Evolutionary conservation across 2,329 filamentous ascomycete genomes (phyloP).

Genomic region (Colletotrichum caudatum): DNA sequence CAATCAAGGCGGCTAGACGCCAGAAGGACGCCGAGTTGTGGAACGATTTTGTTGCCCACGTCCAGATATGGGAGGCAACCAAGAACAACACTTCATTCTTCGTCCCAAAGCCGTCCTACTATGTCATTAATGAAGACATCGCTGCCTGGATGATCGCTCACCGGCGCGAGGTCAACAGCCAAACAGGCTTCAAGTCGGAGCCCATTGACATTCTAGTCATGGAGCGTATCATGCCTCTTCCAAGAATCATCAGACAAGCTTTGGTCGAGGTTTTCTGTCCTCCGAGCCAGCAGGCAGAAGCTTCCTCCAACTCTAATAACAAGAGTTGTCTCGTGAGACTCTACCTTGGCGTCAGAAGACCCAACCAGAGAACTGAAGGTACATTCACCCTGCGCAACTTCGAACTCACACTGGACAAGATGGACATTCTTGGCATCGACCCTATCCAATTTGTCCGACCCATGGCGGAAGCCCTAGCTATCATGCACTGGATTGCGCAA

Average conservation of each 20-base stretch:
- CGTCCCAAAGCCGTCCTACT: not conserved
- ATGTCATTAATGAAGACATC: not conserved
- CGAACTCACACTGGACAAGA: slow-evolving; percentile 49
- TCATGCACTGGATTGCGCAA: slow-evolving; percentile 50
- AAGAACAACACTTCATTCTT: not conserved
- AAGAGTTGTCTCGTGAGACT: not conserved
- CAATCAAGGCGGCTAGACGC: not conserved
- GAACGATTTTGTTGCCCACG: not conserved
- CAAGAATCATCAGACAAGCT: slow-evolving; percentile 37
- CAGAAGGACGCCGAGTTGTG: not conserved
- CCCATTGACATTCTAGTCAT: slow-evolving; percentile 19
- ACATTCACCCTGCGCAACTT: slow-evolving; percentile 49
- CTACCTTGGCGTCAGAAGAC: not conserved
- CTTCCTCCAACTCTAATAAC: not conserved
- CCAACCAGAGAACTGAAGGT: not conserved
- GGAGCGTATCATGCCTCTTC: slow-evolving; percentile 47
- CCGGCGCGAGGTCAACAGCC: not conserved
- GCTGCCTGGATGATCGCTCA: not conserved
- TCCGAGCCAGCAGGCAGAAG: not conserved
- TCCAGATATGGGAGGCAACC: not conserved
- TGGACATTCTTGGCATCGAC: slow-evolving; percentile 45
- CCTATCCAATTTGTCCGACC: slow-evolving; percentile 39
- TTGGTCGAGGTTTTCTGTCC: slow-evolving; percentile 45
- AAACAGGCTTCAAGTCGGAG: not conserved
- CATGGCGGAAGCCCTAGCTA: slow-evolving; percentile 48